Conservation (phyloP, 148 eudicot genomes). For the Nepenthes gracilis region DNA sequence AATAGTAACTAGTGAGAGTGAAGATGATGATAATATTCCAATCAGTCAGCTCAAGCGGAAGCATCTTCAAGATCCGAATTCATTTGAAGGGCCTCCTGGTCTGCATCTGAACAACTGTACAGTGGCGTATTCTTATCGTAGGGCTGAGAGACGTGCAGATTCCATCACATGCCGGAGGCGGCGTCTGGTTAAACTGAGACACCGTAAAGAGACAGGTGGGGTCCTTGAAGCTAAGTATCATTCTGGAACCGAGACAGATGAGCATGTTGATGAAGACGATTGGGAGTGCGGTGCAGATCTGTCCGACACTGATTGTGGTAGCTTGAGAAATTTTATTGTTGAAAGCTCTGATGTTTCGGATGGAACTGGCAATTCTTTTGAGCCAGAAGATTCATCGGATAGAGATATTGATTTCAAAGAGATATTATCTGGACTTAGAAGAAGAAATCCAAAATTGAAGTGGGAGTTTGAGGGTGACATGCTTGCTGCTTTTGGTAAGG, state of each 20-base stretch:
- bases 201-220: constrained; percentile 10
- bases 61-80: constrained; percentile 6
- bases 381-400: constrained; percentile 25
- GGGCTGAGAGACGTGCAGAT: constrained; percentile 3
- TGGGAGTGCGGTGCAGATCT: constrained; percentile 25
- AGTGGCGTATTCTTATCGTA: constrained; percentile 8
- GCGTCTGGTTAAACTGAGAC: constrained; percentile 31
- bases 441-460: constrained; percentile 29
- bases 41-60: constrained; percentile 30
- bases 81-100: constrained; percentile 1
- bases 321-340: constrained; percentile 38
- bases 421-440: constrained; percentile 34
- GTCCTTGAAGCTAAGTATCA: constrained; percentile 5
- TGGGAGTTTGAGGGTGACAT: constrained; percentile 74
- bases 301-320: constrained; percentile 34
- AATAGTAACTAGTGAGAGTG: constrained; percentile 41
- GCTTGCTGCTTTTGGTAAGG: constrained; percentile 74
- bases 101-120: neutral
- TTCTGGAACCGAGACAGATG: constrained; percentile 8
- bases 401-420: constrained; percentile 21
- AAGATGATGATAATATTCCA: constrained; percentile 43
- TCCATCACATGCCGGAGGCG: constrained; percentile 15
- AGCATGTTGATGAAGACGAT: constrained; percentile 18
- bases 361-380: constrained; percentile 15
- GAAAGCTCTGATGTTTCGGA: constrained; percentile 23